These are phyloP conservation scores for Umbellularia californica DNA, from an alignment of 164 flowering plant genomes.

Conservation along the genomic window DNA sequence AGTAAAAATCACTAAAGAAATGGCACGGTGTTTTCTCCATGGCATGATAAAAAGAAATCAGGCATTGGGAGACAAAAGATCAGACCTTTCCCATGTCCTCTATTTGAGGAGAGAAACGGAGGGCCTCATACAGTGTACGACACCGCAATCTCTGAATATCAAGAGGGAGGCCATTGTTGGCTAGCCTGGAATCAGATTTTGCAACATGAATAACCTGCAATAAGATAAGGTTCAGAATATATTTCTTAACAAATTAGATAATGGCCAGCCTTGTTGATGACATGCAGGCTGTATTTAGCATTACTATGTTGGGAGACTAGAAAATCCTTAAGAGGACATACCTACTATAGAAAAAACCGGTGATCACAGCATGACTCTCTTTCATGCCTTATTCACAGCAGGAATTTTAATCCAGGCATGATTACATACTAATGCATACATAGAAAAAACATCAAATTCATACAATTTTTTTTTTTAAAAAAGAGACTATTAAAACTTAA, in stretches of 20 bases:
- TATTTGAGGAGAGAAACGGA: slow-evolving; percentile 81
- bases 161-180: slow-evolving; percentile 89
- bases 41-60: background rate
- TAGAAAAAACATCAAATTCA: too few relatives aligned
- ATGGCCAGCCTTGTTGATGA: too few relatives aligned
- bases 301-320: too few relatives aligned
- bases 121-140: slow-evolving; percentile 80
- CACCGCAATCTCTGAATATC: slow-evolving; percentile 94
- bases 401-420: too few relatives aligned
- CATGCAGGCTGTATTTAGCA: too few relatives aligned
- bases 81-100: slow-evolving; percentile 86
- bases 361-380: too few relatives aligned
- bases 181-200: slow-evolving; percentile 92
- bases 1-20: slow-evolving; percentile 6
- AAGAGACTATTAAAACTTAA: too few relatives aligned
- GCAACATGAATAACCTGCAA: slow-evolving; percentile 84
- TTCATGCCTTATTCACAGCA: too few relatives aligned
- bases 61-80: background rate
- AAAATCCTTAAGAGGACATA: too few relatives aligned
- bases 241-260: background rate
- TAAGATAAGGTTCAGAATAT: slow-evolving; percentile 1
- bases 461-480: too few relatives aligned
- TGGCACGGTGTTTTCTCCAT: background rate
- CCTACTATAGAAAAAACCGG: too few relatives aligned
- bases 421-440: too few relatives aligned